Evolutionary conservation across 139 green algal species (phyloP).

Genomic region (Zygnema circumcarinatum): DNA sequence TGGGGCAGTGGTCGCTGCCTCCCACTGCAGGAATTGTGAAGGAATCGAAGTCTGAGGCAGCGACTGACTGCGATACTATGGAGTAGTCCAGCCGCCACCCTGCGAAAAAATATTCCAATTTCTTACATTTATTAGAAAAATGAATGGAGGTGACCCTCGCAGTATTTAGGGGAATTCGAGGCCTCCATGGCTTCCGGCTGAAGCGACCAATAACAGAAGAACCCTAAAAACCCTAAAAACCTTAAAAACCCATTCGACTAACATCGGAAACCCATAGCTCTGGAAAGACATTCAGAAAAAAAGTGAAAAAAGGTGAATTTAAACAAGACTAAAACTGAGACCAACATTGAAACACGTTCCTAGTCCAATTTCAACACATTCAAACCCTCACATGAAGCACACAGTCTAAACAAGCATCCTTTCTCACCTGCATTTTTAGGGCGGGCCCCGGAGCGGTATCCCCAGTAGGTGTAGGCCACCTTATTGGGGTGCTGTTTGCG

Average conservation of each 20-base stretch:
- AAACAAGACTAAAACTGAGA: not conserved
- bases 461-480: conserved; percentile 62
- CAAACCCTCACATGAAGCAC: not conserved
- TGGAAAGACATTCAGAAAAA: too few relatives aligned
- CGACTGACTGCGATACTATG: conserved; percentile 50
- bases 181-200: too few relatives aligned
- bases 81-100: conserved; percentile 66
- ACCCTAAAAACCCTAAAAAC: too few relatives aligned
- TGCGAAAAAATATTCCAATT: conserved; percentile 12
- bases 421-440: conserved; percentile 46
- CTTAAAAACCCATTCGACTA: too few relatives aligned
- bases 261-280: too few relatives aligned
- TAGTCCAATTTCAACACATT: not conserved
- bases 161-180: too few relatives aligned
- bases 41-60: conserved; percentile 50
- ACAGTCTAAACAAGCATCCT: not conserved
- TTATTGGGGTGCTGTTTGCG: conserved; percentile 50
- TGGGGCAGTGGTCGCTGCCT: conserved; percentile 63
- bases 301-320: too few relatives aligned
- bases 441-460: conserved; percentile 41
- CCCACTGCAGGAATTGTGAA: conserved; percentile 57
- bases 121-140: not conserved
- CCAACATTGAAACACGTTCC: not conserved
- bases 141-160: too few relatives aligned
- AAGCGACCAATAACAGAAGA: too few relatives aligned